phyloP scores from a whole-genome alignment of 176 grass and related monocot species.

The Hyparrhenia diplandra region DNA sequence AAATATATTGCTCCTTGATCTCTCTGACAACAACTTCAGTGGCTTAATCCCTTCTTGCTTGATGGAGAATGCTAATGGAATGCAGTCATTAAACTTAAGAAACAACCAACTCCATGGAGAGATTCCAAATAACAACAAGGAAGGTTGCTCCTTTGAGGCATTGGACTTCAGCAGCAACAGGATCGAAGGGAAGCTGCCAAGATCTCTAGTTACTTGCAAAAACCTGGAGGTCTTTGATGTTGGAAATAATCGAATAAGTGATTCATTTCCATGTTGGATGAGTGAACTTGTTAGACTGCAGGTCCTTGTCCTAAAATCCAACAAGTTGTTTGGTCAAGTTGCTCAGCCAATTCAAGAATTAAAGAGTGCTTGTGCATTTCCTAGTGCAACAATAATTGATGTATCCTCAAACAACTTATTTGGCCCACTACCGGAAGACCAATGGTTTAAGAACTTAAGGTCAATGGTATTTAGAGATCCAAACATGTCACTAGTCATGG shows the following conservation, averaged over 20 bases:
- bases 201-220: not conserved
- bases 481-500: conserved; percentile 17
- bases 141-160: not conserved
- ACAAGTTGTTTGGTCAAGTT: too few species aligned
- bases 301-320: not conserved
- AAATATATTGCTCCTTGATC: not conserved
- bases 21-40: not conserved
- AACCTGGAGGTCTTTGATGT: not conserved
- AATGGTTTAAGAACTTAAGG: not conserved
- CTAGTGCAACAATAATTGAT: too few species aligned
- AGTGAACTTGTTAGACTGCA: conserved; percentile 5
- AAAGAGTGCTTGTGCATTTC: too few species aligned
- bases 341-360: too few species aligned
- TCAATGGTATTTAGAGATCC: not conserved
- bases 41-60: conserved; percentile 20
- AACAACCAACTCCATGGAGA: conserved; percentile 1
- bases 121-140: not conserved
- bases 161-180: conserved; percentile 10
- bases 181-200: not conserved
- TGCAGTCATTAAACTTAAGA: not conserved
- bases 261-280: conserved; percentile 24
- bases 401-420: not conserved
- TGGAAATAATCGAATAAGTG: conserved; percentile 1
- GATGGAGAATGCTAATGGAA: not conserved
- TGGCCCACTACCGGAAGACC: conserved; percentile 12